Percentiles rank a stretch among this genome's conserved stretches.
Evolutionary conservation across 225 moss, liverwort and hornwort genomes (phyloP).

Genomic region (Lunularia cruciata): DNA sequence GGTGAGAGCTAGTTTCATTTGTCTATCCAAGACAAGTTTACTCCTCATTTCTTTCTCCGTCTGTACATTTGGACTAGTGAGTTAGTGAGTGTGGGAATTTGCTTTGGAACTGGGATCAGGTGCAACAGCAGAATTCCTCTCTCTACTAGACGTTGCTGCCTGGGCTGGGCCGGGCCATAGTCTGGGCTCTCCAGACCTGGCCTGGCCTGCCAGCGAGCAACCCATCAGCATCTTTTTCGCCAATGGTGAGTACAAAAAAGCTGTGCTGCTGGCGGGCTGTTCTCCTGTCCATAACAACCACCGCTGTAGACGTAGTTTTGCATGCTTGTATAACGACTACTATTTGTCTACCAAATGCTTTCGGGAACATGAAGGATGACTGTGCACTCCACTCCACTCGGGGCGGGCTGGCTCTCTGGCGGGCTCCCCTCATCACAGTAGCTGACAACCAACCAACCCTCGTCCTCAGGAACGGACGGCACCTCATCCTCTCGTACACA

Average conservation of each 20-base stretch:
- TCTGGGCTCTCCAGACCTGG: background rate
- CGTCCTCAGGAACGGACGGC: slow-evolving; percentile 1
- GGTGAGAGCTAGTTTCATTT: slow-evolving; percentile 8
- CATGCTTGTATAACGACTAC: slow-evolving; percentile 19
- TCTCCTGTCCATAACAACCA: slow-evolving; percentile 11
- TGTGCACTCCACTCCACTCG: background rate
- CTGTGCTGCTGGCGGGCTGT: slow-evolving; percentile 1
- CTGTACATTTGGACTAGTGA: background rate
- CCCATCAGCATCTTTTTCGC: background rate
- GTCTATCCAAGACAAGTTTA: background rate
- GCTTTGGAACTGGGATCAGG: slow-evolving; percentile 3
- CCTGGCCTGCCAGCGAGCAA: background rate
- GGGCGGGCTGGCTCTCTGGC: background rate
- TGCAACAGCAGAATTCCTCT: slow-evolving; percentile 4
- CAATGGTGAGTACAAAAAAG: slow-evolving; percentile 8
- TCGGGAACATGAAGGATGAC: background rate
- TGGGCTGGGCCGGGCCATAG: background rate
- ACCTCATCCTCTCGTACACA: slow-evolving; percentile 17
- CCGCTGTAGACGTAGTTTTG: slow-evolving; percentile 17
- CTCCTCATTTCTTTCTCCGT: background rate
- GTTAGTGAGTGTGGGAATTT: too few species aligned
- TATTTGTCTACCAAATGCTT: slow-evolving; percentile 5
- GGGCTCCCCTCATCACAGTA: slow-evolving; percentile 3
- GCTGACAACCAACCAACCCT: slow-evolving; percentile 19
- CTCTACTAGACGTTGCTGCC: background rate